Evolutionary conservation across 169 alveolate species (phyloP), one percentile per base, ranked within the genome.

Genomic region (Babesia gibsoni): DNA sequence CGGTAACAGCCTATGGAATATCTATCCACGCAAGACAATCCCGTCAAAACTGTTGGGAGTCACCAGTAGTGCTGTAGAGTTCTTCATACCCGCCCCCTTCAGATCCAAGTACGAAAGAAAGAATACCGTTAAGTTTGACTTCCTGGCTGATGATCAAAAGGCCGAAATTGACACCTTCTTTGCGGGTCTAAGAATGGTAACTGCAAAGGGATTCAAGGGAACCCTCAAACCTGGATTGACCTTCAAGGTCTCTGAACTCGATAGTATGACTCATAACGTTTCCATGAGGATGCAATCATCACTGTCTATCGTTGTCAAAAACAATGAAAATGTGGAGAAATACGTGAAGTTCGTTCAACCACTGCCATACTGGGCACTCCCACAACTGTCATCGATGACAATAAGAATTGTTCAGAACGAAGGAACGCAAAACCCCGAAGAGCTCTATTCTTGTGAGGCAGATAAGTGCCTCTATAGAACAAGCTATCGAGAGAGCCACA

Each of bases 221-320:
- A 22, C 72, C 10, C 23, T 20, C 53, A 30, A 3, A 5, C 56
- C 72, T 16, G 22, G 20, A 22, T 20, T 74, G 50, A 18, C 48
- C 23, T 50, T 61, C 64, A 42, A 54, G 30, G 84, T 74, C 16
- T 52, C 80, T 12, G 84, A 74, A 41, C 66, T 74, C 18, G 84
- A 74, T 25, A 74, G 84, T 57, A 65, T 37, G 23, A 23, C 9
- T n/a, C 63, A 43, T 32, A 22, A 54, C 7, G 79, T 74, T 2
- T 58, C 33, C 20, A 39, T 49, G 27, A 27, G 84, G 0, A 79
- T 74, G 32, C 80, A 74, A 64, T 74, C 84, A 2, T 74, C 84
- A 23, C 43, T 74, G 7, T 66, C 68, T 16, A 57, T 74, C 0
- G 37, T 35, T 22, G 48, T 74, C 27, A 43, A 48, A 39, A 74